phyloP scores from a whole-genome alignment of 768 basidiomycete genomes.

The Baorangia bicolor region DNA sequence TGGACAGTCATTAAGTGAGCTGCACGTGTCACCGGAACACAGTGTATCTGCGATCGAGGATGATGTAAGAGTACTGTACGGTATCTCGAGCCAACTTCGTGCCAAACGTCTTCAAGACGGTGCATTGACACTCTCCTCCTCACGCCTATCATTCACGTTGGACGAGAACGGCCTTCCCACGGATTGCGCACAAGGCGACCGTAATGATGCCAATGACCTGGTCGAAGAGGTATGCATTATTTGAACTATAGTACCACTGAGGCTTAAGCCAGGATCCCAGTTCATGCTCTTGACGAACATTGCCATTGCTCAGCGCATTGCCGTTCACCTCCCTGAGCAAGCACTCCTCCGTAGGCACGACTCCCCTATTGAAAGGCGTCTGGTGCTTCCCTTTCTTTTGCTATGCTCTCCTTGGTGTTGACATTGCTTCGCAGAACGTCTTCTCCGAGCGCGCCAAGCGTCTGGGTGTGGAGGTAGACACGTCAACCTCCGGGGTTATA shows the following conservation, averaged over 20 bases:
- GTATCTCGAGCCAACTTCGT: slow-evolving; percentile 71
- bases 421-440: slow-evolving; percentile 47
- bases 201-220: slow-evolving; percentile 71
- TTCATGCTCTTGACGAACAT: slow-evolving; percentile 95
- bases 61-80: slow-evolving; percentile 71
- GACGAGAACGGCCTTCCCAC: slow-evolving; percentile 76
- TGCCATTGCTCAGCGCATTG: slow-evolving; percentile 88
- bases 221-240: slow-evolving; percentile 76
- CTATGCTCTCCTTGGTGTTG: neutral
- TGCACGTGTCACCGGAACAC: slow-evolving; percentile 58
- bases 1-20: slow-evolving; percentile 56
- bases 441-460: slow-evolving; percentile 82
- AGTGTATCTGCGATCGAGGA: slow-evolving; percentile 59
- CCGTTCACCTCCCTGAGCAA: slow-evolving; percentile 93
- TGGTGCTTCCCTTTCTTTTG: slow-evolving; percentile 43
- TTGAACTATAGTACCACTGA: neutral
- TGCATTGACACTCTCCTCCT: slow-evolving; percentile 67
- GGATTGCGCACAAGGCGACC: slow-evolving; percentile 70
- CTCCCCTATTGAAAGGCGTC: slow-evolving; percentile 84
- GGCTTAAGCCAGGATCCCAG: slow-evolving; percentile 37
- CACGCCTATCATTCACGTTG: slow-evolving; percentile 72
- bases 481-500: slow-evolving; percentile 71
- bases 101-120: slow-evolving; percentile 76
- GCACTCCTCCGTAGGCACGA: slow-evolving; percentile 96
- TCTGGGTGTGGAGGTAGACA: slow-evolving; percentile 81